Conservation (phyloP, 805 yeast genomes). For the Candida coquimbonensis region DNA sequence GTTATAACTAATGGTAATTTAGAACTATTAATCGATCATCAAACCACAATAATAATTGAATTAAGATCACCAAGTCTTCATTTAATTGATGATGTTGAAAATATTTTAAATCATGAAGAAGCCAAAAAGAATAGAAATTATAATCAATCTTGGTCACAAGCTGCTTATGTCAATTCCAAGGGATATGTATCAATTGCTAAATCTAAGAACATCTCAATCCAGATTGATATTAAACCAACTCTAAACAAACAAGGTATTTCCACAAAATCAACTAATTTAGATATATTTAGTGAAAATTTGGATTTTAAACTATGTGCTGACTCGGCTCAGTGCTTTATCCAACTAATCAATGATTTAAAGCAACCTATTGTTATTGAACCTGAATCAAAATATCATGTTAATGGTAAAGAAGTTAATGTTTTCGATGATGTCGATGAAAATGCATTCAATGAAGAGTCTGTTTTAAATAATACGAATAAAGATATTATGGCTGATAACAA, state of each 20-base stretch:
- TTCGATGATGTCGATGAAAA: conserved; percentile 33
- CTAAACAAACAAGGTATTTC: conserved; percentile 20
- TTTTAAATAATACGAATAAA: neutral
- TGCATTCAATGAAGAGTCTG: conserved; percentile 17
- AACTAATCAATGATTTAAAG: conserved; percentile 63
- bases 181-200: conserved; percentile 53
- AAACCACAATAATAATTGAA: conserved; percentile 34
- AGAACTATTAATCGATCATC: conserved; percentile 34
- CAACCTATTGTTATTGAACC: conserved; percentile 55
- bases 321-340: conserved; percentile 66
- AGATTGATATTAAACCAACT: conserved; percentile 18
- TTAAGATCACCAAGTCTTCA: conserved; percentile 20
- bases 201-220: conserved; percentile 26
- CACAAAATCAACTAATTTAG: conserved; percentile 31
- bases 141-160: conserved; percentile 32
- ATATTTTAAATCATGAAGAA: conserved; percentile 27
- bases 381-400: conserved; percentile 47
- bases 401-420: conserved; percentile 29
- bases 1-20: conserved; percentile 47
- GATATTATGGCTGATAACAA: neutral
- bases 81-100: conserved; percentile 55
- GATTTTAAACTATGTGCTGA: conserved; percentile 71
- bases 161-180: conserved; percentile 31
- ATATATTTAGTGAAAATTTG: conserved; percentile 41
- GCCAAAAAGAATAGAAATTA: conserved; percentile 18